Evolutionary conservation across 495 filamentous ascomycete genomes (phyloP).

Genomic region (Parathielavia hyrcaniae): DNA sequence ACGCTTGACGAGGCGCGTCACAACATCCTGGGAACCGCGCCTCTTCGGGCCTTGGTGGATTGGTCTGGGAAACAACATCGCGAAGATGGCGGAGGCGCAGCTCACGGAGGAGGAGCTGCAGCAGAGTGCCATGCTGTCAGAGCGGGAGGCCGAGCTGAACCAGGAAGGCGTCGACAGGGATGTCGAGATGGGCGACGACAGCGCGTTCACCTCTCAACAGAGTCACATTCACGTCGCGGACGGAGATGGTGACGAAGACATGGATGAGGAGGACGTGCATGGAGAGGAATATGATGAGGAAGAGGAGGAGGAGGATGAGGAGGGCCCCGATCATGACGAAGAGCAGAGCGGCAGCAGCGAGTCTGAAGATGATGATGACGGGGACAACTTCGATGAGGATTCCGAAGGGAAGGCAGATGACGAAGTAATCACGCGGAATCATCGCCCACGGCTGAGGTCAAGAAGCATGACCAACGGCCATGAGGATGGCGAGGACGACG

Average conservation of each 20-base stretch:
- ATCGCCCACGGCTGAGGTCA: conserved; percentile 35
- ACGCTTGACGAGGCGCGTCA: conserved; percentile 22
- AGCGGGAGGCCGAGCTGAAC: conserved; percentile 37
- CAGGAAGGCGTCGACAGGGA: conserved; percentile 25
- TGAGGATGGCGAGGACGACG: conserved; percentile 38
- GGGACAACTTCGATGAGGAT: conserved; percentile 17
- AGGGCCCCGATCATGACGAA: conserved; percentile 30
- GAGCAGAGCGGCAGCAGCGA: conserved; percentile 39
- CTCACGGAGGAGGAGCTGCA: conserved; percentile 48
- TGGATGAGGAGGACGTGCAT: conserved; percentile 33
- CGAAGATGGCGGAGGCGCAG: conserved; percentile 43
- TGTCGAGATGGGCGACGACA: conserved; percentile 33
- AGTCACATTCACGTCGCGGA: conserved; percentile 45
- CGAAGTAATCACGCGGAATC: conserved; percentile 11
- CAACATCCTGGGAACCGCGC: conserved; percentile 1
- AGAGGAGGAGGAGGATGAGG: conserved; percentile 40
- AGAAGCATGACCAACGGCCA: conserved; percentile 27
- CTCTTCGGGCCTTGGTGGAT: not conserved
- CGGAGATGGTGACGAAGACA: conserved; percentile 48
- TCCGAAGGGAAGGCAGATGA: conserved; percentile 46
- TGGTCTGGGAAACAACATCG: conserved; percentile 15
- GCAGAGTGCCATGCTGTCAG: conserved; percentile 43
- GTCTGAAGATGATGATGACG: conserved; percentile 42
- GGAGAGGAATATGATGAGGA: conserved; percentile 41
- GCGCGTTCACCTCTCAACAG: conserved; percentile 30